Base-by-base conservation (phyloP, 257 asterid species). In the Phtheirospermum japonicum region DNA sequence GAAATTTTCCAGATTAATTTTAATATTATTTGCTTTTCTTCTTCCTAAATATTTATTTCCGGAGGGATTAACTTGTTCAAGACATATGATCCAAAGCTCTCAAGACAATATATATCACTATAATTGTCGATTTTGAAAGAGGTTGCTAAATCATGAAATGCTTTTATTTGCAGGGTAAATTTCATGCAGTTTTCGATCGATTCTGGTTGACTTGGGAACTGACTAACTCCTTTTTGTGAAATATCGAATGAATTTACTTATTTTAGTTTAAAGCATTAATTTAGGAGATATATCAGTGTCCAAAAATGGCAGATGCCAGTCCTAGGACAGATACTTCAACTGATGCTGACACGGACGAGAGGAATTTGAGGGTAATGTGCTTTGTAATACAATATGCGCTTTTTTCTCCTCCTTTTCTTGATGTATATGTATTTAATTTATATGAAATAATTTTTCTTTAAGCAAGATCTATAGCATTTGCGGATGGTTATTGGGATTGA, bases 271-370 rank as follows among this genome's bases (percentile, higher is more conserved):
- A 74, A 69, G 60, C 43, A 26, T 57, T 65, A 30, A 28, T 60
- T 54, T 40, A 19, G 71, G 64, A 72, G 64, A 17, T 48, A 73
- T 68, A 71, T 66, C 57, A 55, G 79, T 58, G 45, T 64, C 71
- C 66, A 57, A 68, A 32, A 52, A 91, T 91, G 96, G 96, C 87
- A 33, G 96, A 82, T 71, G 80, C 74, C 78, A 89, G 97, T 82
- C 95, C 89, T 26, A 85, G 76, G 81, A 80, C 95, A 34, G 99
- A 89, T 82, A 71, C 94, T 65, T 89, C 97, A 19, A 85, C 95
- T 14, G 99, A 93, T 79, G 99, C 94, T 8, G 96, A 91, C 65
- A 93, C 97, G 2, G 97, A 93, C 60, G 96, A 89, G 49, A 87
- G 84, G 77, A 71, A 81, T 71, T 64, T 77, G 73, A 80, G 85